These are phyloP conservation scores for Histomonas meleagridis DNA, from an alignment of 208 protist genomes.

Conservation along the genomic window DNA sequence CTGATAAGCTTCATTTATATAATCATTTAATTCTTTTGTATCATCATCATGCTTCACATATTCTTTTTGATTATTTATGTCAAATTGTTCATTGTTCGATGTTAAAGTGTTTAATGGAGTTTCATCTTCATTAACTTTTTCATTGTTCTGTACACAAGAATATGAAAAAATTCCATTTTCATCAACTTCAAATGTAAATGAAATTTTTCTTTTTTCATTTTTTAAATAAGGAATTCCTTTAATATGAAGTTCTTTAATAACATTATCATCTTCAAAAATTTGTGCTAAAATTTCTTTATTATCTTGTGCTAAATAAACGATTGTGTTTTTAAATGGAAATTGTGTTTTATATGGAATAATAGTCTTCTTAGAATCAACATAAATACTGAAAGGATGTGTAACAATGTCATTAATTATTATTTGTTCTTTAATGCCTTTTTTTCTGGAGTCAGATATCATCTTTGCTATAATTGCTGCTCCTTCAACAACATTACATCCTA, in stretches of 20 bases:
- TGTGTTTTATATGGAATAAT: slow-evolving; percentile 49
- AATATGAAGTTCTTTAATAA: slow-evolving; percentile 38
- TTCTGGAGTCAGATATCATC: too few species aligned
- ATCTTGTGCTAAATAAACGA: slow-evolving; percentile 41
- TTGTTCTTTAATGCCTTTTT: too few species aligned
- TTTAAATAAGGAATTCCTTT: slow-evolving; percentile 65
- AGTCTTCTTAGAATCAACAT: neutral
- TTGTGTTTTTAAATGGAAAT: slow-evolving; percentile 44
- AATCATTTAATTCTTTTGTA: too few species aligned
- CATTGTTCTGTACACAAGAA: too few species aligned
- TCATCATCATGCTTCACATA: too few species aligned
- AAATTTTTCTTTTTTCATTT: slow-evolving; percentile 68
- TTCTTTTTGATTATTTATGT: too few species aligned
- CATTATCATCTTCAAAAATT: slow-evolving; percentile 42
- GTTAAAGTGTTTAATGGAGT: too few species aligned
- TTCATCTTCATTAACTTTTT: too few species aligned
- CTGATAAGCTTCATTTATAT: too few species aligned
- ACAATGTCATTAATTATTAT: neutral
- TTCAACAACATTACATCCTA: too few species aligned
- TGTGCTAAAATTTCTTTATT: slow-evolving; percentile 32
- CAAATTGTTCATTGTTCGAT: too few species aligned
- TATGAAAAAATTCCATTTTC: slow-evolving; percentile 39
- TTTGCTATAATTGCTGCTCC: too few species aligned
- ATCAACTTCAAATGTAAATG: slow-evolving; percentile 80
- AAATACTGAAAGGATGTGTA: slow-evolving; percentile 47